Conservation (phyloP, 768 basidiomycete species). For the Pisolithus marmoratus region DNA sequence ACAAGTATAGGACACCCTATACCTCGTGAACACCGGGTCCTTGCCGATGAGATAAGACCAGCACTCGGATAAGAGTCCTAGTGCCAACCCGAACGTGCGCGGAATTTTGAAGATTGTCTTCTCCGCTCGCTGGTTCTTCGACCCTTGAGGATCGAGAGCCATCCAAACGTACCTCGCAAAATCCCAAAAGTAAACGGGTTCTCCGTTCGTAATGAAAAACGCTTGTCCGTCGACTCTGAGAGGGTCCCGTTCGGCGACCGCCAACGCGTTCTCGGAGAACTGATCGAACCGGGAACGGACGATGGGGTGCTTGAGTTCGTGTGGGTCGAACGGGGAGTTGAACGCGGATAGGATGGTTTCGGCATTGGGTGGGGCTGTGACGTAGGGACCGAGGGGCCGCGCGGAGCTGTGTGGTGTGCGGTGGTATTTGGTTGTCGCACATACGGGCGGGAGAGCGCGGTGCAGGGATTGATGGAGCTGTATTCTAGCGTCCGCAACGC, state of each 20-base stretch:
- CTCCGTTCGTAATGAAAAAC: conserved; percentile 97
- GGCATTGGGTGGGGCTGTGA: conserved; percentile 54
- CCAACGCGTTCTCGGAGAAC: conserved; percentile 55
- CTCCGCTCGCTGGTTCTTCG: conserved; percentile 32
- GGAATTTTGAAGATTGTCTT: conserved; percentile 46
- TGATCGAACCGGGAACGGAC: conserved; percentile 80
- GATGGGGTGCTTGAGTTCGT: conserved; percentile 43
- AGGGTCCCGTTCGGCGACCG: conserved; percentile 45
- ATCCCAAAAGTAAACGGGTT: conserved; percentile 97
- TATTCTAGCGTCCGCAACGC: conserved; percentile 23
- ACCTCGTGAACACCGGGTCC: conserved; percentile 81
- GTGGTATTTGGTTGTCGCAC: conserved; percentile 55
- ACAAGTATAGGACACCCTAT: conserved; percentile 76
- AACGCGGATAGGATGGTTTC: conserved; percentile 54
- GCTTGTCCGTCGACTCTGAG: conserved; percentile 86
- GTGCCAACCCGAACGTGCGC: conserved; percentile 56
- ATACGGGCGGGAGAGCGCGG: conserved; percentile 54
- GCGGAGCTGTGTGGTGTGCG: conserved; percentile 76
- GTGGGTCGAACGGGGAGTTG: conserved; percentile 36
- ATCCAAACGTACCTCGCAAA: conserved; percentile 79
- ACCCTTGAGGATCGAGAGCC: conserved; percentile 49
- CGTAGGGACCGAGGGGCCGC: conserved; percentile 78
- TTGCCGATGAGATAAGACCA: conserved; percentile 68
- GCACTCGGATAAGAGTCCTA: conserved; percentile 71
- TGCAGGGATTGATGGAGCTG: conserved; percentile 35